A percentile compares a stretch with the other conserved stretches of the same genome.
These are phyloP conservation scores for Fusarium sp. DNA, from an alignment of 2,329 filamentous ascomycete genomes.

Conservation along the genomic window DNA sequence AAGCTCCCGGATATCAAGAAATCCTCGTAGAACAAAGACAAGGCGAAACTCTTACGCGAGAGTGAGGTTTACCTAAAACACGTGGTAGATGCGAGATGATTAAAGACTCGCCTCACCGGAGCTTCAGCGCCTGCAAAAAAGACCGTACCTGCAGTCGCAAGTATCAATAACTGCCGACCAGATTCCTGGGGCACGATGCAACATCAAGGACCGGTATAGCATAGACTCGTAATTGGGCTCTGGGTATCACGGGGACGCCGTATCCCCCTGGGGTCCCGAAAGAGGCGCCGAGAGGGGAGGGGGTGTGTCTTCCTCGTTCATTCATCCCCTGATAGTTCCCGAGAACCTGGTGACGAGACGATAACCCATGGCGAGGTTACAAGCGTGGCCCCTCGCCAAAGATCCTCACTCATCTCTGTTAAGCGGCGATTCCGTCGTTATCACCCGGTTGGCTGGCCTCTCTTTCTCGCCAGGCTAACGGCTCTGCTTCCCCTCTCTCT, in stretches of 20 bases:
- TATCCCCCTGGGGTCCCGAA: conserved; percentile 9
- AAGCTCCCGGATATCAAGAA: background rate
- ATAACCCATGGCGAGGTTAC: conserved; percentile 26
- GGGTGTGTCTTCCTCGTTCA: conserved; percentile 6
- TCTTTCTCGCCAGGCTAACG: conserved; percentile 4
- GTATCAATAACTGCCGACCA: conserved; percentile 1
- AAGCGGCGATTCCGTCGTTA: conserved; percentile 11
- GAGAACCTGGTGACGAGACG: conserved; percentile 36
- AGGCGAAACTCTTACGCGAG: background rate
- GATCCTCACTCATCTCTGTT: conserved; percentile 22
- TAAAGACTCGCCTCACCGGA: conserved; percentile 8
- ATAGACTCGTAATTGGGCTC: conserved; percentile 8
- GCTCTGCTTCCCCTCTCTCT: background rate
- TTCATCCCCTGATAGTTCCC: conserved; percentile 28
- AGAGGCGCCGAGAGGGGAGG: conserved; percentile 1
- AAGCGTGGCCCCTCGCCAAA: conserved; percentile 6
- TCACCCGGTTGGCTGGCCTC: background rate
- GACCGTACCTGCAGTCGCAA: background rate
- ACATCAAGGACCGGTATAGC: conserved; percentile 12
- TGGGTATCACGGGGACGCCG: conserved; percentile 19
- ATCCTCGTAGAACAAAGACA: background rate
- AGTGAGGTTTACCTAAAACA: background rate
- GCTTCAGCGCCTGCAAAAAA: background rate
- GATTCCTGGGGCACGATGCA: conserved; percentile 6
- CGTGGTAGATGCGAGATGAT: background rate